A percentile compares a stretch with the other conserved stretches of the same genome.
Conservation (phyloP, 164 flowering plant genomes). For the Buxus sempervirens region DNA sequence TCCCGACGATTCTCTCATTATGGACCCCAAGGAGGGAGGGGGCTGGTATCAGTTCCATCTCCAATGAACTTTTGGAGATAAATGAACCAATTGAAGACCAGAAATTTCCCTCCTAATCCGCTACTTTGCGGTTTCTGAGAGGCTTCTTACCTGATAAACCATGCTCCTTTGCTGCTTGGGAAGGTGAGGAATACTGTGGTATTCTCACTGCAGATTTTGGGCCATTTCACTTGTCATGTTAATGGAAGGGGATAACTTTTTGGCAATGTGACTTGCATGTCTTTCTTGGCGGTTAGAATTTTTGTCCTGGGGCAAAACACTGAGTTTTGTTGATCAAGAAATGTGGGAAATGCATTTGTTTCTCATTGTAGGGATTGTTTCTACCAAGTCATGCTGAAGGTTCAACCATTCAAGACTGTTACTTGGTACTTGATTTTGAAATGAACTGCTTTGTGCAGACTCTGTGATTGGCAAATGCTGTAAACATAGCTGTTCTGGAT, state of each 20-base stretch:
- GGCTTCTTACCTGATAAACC: background rate
- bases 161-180: slow-evolving; percentile 4
- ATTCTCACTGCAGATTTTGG: slow-evolving; percentile 12
- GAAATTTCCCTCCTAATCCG: background rate
- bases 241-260: background rate
- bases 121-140: slow-evolving; percentile 1
- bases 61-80: slow-evolving; percentile 12
- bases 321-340: no score
- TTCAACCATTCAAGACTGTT: no score
- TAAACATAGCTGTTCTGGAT: no score
- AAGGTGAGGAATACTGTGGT: slow-evolving; percentile 3
- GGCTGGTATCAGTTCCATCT: slow-evolving; percentile 9
- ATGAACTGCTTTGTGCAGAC: no score
- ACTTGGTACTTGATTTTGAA: no score
- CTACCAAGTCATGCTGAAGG: no score
- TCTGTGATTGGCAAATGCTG: no score
- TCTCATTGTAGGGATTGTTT: no score
- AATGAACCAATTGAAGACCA: background rate
- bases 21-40: background rate
- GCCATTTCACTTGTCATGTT: background rate
- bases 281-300: no score
- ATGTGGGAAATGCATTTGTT: no score
- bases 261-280: no score
- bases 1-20: slow-evolving; percentile 33
- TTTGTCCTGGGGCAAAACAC: no score